phyloP scores from a whole-genome alignment of 306 rosid species.

The Acmispon strigosus region DNA sequence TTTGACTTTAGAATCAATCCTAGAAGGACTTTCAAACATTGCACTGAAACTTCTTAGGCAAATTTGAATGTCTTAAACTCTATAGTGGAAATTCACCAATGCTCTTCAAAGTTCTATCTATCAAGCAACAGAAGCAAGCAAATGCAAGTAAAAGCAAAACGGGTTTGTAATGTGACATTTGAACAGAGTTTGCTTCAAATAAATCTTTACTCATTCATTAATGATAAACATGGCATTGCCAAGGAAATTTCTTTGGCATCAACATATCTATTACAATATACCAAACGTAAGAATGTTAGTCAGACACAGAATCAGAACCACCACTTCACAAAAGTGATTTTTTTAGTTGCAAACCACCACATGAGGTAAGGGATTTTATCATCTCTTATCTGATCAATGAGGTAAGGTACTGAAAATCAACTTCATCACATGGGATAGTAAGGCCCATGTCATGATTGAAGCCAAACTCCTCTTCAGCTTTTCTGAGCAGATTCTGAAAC shows the following conservation, averaged over 20 bases:
- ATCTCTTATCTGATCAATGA: slow-evolving; percentile 40
- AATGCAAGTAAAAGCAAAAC: background rate
- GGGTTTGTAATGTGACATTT: background rate
- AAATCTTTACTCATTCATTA: background rate
- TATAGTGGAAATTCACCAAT: background rate
- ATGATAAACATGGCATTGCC: background rate
- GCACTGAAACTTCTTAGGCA: background rate
- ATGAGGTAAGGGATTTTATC: background rate
- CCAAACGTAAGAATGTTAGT: slow-evolving; percentile 14
- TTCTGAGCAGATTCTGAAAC: slow-evolving; percentile 62
- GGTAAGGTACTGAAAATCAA: slow-evolving; percentile 47
- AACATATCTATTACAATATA: slow-evolving; percentile 10
- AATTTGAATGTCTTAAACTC: background rate
- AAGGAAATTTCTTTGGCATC: slow-evolving; percentile 8
- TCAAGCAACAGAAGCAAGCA: background rate
- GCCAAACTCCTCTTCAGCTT: slow-evolving; percentile 86
- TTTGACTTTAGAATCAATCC: no score
- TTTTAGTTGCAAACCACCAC: background rate
- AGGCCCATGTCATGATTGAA: slow-evolving; percentile 74
- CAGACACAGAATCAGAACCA: background rate
- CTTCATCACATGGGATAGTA: slow-evolving; percentile 83
- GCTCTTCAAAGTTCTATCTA: background rate
- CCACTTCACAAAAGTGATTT: background rate
- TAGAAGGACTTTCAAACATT: no score
- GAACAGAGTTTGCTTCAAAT: background rate